phyloP scores from a whole-genome alignment of 805 yeast genomes.

The Tetrapisispora fleetii region DNA sequence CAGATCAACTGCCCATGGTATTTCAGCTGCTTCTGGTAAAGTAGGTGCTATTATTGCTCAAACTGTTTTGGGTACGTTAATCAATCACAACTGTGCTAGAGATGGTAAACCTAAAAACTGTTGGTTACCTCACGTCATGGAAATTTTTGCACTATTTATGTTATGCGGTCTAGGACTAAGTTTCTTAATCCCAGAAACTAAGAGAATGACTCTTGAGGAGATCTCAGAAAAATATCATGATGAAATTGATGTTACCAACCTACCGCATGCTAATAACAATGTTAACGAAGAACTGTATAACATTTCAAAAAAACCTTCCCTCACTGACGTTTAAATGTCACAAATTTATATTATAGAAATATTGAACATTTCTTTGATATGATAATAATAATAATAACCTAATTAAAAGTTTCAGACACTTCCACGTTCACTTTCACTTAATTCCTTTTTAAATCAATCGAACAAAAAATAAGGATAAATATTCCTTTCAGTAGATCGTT shows the following conservation, averaged over 20 bases:
- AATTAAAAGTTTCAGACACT: too few relatives aligned
- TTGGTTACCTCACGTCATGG: slow-evolving; percentile 88
- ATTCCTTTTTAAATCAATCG: too few relatives aligned
- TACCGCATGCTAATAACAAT: neutral
- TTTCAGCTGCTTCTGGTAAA: slow-evolving; percentile 88
- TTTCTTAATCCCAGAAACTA: slow-evolving; percentile 76
- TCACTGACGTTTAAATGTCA: neutral
- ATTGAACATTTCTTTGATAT: too few relatives aligned
- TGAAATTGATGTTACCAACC: slow-evolving; percentile 31
- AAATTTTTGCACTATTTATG: slow-evolving; percentile 89
- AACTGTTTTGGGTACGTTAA: slow-evolving; percentile 75
- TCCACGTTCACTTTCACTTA: too few relatives aligned
- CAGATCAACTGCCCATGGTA: slow-evolving; percentile 92
- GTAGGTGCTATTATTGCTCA: slow-evolving; percentile 90
- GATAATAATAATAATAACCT: too few relatives aligned
- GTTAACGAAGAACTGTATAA: too few relatives aligned
- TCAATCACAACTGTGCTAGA: slow-evolving; percentile 65
- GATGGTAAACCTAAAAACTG: slow-evolving; percentile 44
- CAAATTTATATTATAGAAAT: too few relatives aligned
- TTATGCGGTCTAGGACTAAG: slow-evolving; percentile 61
- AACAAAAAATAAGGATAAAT: too few relatives aligned
- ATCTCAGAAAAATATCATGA: slow-evolving; percentile 74
- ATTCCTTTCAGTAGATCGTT: too few relatives aligned
- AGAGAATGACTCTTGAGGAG: slow-evolving; percentile 83
- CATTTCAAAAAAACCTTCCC: neutral